Base-by-base conservation (phyloP, 805 yeast species). In the Saccharomyces eubayanus region DNA sequence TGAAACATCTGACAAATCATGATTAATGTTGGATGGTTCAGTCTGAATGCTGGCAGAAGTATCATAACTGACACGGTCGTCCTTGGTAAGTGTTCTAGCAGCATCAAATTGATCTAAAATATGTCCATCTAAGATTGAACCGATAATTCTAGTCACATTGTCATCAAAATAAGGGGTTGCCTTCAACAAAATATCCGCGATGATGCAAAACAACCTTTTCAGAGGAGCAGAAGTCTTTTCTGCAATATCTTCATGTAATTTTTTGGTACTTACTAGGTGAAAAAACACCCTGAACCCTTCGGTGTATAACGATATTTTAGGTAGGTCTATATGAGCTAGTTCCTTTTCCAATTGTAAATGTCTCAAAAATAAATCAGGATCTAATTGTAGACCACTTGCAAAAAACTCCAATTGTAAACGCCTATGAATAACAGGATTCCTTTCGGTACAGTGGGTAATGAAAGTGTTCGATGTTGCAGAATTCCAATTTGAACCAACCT, bases 251-350 rank as follows among this genome's bases (percentile, higher is more conserved):
- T 58, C 47, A 27, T 68, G 55, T 30, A 64, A 45, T 31, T 48
- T 53, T 6, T 62, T 58, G 24, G 61, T 61, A 3, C 58, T 51
- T 14, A 53, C 51, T 28, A 62, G 57, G 16, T 63, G 53, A 21
- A 69, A 62, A 48, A 65, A 66, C 1, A 65, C 55, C 54, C 62
- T 66, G 47, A 72, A 60, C 5, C 73, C 72, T 27, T 74, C 72
- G 2, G 68, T 64, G 5, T 69, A 64, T 27, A 71, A 59, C 29
- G 63, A 61, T 50, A 72, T 52, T 10, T 65, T 53, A 21, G 56
- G 47, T 16, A 56, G 49, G 40, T 57, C 58, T 6, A 54, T 31
- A 14, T 50, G 51, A 28, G 49, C 53, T 31, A 56, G 52, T 27
- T 54, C 56, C 6, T 55, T 52, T 16, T 56, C 62, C n/a, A 58